Conservation (phyloP, 2,329 filamentous ascomycete genomes). For the Berkeleyomyces rouxiae region DNA sequence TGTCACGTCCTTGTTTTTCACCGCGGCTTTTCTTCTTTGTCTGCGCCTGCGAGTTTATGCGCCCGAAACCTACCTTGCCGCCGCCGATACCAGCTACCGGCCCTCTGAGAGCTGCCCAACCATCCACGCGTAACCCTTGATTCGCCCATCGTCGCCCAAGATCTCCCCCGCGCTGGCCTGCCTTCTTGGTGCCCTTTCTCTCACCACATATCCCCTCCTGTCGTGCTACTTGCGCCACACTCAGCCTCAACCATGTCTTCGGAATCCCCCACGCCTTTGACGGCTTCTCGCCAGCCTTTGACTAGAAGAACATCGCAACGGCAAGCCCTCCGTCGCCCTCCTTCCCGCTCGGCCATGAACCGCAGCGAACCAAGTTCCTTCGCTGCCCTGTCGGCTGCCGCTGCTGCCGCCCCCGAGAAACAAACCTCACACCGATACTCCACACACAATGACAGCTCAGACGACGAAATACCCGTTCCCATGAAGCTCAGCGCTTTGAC, state of each 20-base stretch:
- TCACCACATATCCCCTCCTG: neutral
- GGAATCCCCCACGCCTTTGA: constrained; percentile 30
- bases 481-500: constrained; percentile 90
- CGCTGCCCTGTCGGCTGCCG: constrained; percentile 19
- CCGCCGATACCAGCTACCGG: neutral
- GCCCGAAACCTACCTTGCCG: neutral
- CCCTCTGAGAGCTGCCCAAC: neutral
- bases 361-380: constrained; percentile 31
- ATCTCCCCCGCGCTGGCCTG: no score
- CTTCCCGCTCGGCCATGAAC: constrained; percentile 29
- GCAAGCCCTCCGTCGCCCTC: constrained; percentile 35
- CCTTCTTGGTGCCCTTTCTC: neutral
- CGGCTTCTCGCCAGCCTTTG: constrained; percentile 24
- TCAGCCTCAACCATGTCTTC: constrained; percentile 1
- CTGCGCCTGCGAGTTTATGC: neutral
- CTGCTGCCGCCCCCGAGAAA: constrained; percentile 18
- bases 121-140: neutral
- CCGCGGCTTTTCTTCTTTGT: neutral
- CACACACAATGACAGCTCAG: constrained; percentile 67
- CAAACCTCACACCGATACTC: constrained; percentile 29
- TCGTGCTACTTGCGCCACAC: neutral
- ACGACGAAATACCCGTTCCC: constrained; percentile 81
- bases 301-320: constrained; percentile 36
- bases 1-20: neutral
- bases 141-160: neutral